Base-by-base conservation (phyloP, 2,329 filamentous ascomycete species). In the Laburnicola sp. region DNA sequence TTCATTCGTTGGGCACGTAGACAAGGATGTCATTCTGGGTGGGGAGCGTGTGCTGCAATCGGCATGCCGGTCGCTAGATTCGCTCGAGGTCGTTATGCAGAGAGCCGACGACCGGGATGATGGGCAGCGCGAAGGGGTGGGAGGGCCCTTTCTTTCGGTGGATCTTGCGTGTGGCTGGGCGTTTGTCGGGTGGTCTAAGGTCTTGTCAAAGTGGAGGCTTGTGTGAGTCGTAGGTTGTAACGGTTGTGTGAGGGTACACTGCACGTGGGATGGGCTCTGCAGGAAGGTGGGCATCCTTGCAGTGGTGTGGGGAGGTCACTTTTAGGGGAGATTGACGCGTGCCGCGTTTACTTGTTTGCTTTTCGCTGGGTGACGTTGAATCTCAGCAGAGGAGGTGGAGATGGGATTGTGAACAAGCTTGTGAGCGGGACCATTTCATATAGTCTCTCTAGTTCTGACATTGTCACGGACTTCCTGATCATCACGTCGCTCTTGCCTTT, bases 271-370 rank as follows among this genome's bases (percentile, higher is more conserved):
- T 37, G 32, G 26, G 25, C 16, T 31, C 16, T 45, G 43, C 25
- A 38, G 23, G 3, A 31, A 30, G 23, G 30, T 45, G 41, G 41
- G 30, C 31, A 37, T 23, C 21, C 22, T 23, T 30, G 32, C 8
- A 16, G 32, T 21, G 26, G 25, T 26, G 26, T n/a, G 26, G 11
- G 32, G 27, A 30, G 10, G 28, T 30, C 6, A 10, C 28, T 30
- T 30, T 10, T 16, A 16, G 23, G 25, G 25, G 3, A 11, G 43
- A 37, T 23, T 45, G 34, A 6, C 43, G 43, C 43, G 26, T 45
- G 43, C 34, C 43, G 43, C 43, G 43, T 45, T 3, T 38, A 45
- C 16, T 30, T 45, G 22, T 22, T 45, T 45, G 35, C 11, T 38
- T 27, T 16, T 38, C 37, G 9, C 8, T n/a, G 6, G 10, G 26